phyloP scores from a whole-genome alignment of 1,284 basidiomycete species.

The Trametes sp. region DNA sequence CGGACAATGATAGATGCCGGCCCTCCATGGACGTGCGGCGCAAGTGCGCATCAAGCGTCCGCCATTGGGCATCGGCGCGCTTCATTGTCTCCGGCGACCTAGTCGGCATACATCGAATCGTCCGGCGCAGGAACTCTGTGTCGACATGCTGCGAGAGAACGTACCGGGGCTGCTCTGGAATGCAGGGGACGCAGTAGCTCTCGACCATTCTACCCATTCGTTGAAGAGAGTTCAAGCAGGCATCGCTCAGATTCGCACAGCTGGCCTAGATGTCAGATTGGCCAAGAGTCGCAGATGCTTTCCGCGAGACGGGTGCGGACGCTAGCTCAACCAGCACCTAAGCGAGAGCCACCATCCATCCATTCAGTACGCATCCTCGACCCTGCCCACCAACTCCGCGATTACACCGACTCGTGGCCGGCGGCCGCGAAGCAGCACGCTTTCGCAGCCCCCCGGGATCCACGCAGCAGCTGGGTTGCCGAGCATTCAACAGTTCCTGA shows the following conservation, averaged over 20 bases:
- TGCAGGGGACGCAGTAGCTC: background rate
- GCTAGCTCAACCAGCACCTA: background rate
- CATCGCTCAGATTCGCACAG: background rate
- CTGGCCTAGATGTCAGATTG: background rate
- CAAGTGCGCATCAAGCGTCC: slow-evolving; percentile 12
- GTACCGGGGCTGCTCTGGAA: background rate
- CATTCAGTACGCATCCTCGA: background rate
- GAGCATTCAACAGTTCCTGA: slow-evolving; percentile 8
- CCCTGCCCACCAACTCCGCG: slow-evolving; percentile 12
- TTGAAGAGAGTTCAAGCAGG: background rate
- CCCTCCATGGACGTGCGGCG: slow-evolving; percentile 9
- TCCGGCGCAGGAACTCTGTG: background rate
- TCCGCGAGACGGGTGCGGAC: background rate
- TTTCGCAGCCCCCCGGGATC: slow-evolving; percentile 10
- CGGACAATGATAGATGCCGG: slow-evolving; percentile 20
- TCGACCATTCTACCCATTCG: background rate
- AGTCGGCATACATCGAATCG: slow-evolving; percentile 1
- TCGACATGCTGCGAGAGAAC: slow-evolving; percentile 1
- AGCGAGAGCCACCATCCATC: background rate
- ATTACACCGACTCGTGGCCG: slow-evolving; percentile 10
- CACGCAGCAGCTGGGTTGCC: slow-evolving; percentile 14
- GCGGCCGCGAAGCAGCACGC: slow-evolving; percentile 7
- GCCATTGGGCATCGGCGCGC: slow-evolving; percentile 6
- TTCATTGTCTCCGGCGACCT: slow-evolving; percentile 7
- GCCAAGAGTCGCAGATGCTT: background rate